Evolutionary conservation across 768 basidiomycete genomes (phyloP).

Genomic region (Psilocybe azurescens): DNA sequence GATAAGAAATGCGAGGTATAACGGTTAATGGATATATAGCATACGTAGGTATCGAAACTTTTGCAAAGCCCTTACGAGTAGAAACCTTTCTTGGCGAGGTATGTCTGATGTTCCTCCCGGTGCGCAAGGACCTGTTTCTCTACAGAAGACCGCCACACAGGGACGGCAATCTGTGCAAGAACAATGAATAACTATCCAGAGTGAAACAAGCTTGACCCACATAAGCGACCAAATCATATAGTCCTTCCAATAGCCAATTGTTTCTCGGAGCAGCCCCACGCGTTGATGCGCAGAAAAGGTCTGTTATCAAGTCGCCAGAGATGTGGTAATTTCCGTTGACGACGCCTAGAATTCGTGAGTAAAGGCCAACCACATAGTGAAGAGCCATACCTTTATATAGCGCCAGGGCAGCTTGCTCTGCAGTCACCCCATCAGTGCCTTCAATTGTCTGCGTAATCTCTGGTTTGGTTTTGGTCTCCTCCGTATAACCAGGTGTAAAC

Average conservation of each 20-base stretch:
- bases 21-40: slow-evolving; percentile 1
- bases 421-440: slow-evolving; percentile 62
- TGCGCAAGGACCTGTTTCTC: slow-evolving; percentile 53
- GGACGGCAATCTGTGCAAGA: slow-evolving; percentile 48
- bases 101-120: slow-evolving; percentile 48
- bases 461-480: slow-evolving; percentile 82
- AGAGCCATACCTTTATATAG: not conserved
- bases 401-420: slow-evolving; percentile 63
- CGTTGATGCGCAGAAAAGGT: slow-evolving; percentile 70
- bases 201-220: slow-evolving; percentile 37
- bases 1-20: slow-evolving; percentile 2
- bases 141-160: slow-evolving; percentile 56
- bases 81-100: slow-evolving; percentile 50
- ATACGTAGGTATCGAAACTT: slow-evolving; percentile 5
- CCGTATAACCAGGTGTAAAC: slow-evolving; percentile 73
- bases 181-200: slow-evolving; percentile 1
- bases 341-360: slow-evolving; percentile 52
- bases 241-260: slow-evolving; percentile 61
- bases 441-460: slow-evolving; percentile 76
- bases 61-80: slow-evolving; percentile 31
- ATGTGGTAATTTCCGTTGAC: slow-evolving; percentile 76
- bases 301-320: slow-evolving; percentile 69
- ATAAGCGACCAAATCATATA: slow-evolving; percentile 49
- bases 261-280: slow-evolving; percentile 67
- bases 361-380: not conserved